Conservation (phyloP, 129 eudicot species). For the Artemisia annua region DNA sequence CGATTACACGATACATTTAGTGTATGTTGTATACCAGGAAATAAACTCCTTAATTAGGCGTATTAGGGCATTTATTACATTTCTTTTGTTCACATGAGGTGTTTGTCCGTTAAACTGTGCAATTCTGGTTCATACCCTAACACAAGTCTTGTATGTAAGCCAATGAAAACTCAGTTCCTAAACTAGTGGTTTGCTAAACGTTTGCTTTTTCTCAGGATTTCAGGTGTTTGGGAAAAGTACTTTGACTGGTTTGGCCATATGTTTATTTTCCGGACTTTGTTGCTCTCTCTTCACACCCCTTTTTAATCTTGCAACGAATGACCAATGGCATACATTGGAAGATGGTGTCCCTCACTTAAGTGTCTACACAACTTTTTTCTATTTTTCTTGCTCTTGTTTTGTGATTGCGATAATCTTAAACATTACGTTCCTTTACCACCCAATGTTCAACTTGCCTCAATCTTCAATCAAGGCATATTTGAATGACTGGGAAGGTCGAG, state of each 20-base stretch:
- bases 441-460: conserved; percentile 54
- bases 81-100: background rate
- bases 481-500: conserved; percentile 75
- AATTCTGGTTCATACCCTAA: background rate
- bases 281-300: conserved; percentile 11
- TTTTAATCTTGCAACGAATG: conserved; percentile 21
- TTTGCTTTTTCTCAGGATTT: background rate
- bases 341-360: conserved; percentile 63
- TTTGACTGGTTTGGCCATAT: conserved; percentile 18
- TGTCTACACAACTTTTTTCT: conserved; percentile 81
- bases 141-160: background rate
- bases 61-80: background rate
- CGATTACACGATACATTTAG: background rate
- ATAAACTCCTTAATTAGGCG: too few relatives aligned
- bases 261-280: conserved; percentile 17
- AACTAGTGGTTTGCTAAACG: conserved; percentile 1
- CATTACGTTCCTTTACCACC: conserved; percentile 59
- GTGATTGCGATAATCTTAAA: conserved; percentile 61
- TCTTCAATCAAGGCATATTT: conserved; percentile 65
- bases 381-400: conserved; percentile 78
- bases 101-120: too few relatives aligned
- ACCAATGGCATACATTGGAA: conserved; percentile 17
- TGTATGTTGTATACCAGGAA: too few relatives aligned
- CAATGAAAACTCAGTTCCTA: background rate
- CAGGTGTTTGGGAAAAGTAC: conserved; percentile 21